Base-by-base conservation (phyloP, 768 basidiomycete species). In the Multifurca ochricompacta region DNA sequence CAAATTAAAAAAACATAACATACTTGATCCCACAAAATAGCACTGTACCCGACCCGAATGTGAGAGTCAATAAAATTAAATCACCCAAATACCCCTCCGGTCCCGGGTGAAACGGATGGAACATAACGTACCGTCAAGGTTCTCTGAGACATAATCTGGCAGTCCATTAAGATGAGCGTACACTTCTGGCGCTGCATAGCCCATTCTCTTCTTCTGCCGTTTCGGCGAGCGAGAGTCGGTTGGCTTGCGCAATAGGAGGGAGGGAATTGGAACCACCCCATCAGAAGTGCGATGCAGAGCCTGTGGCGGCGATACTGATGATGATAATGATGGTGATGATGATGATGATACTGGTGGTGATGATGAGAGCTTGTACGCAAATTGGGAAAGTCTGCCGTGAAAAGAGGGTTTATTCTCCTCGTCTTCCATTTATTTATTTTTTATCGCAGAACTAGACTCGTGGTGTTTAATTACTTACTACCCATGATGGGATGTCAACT, bases 21-120 rank as follows among this genome's bases (percentile, higher is more conserved):
- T 58, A 89, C 89, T 91, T 93, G 45, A 92, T 89, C 7, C 91
- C 90, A 63, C 87, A 91, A 60, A 92, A 90, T 13, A 91, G 60
- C 21, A 91, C 88, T 91, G 47, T 0, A 23, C 13, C 11, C 9
- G 11, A 39, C 0, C 45, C 28, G 28, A 25, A 10, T 31, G 41
- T 7, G n/a, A 9, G 16, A 9, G 46, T 5, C 31, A 28, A 19
- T 36, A 19, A 47, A 25, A 48, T 28, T n/a, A n/a, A n/a, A n/a
- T n/a, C n/a, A n/a, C n/a, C n/a, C n/a, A n/a, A n/a, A n/a, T n/a
- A n/a, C n/a, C n/a, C n/a, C n/a, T n/a, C n/a, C n/a, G n/a, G n/a
- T n/a, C n/a, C n/a, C n/a, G n/a, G n/a, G n/a, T n/a, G n/a, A n/a
- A n/a, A n/a, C n/a, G n/a, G n/a, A n/a, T n/a, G n/a, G n/a, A n/a